These are phyloP conservation scores for Arachis hypogaea DNA, from an alignment of 306 rosid genomes.

Conservation along the genomic window DNA sequence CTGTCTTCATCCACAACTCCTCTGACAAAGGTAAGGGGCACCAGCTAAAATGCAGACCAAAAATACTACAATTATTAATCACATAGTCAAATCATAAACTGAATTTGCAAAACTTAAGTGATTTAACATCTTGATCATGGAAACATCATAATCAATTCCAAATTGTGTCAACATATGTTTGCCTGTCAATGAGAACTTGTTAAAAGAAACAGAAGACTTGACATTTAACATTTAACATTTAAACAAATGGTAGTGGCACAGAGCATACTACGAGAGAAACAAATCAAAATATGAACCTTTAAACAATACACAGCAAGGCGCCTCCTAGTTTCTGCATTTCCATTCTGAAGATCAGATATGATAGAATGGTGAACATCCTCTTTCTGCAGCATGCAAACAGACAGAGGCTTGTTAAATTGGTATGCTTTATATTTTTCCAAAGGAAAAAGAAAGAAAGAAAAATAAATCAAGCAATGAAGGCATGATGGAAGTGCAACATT, in stretches of 20 bases:
- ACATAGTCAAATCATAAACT: constrained; percentile 23
- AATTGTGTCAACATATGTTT: constrained; percentile 18
- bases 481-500: constrained; percentile 11
- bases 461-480: constrained; percentile 35
- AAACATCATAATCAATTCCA: neutral
- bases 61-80: constrained; percentile 10
- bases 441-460: constrained; percentile 8
- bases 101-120: constrained; percentile 14
- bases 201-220: neutral
- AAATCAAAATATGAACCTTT: constrained; percentile 61
- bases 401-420: constrained; percentile 37
- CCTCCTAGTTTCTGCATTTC: constrained; percentile 94
- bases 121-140: constrained; percentile 13
- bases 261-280: constrained; percentile 30
- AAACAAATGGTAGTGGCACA: constrained; percentile 30
- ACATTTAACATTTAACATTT: constrained; percentile 5
- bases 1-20: constrained; percentile 92
- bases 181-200: constrained; percentile 21
- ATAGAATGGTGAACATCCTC: constrained; percentile 98
- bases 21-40: constrained; percentile 1
- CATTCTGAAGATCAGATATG: constrained; percentile 97
- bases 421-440: constrained; percentile 16
- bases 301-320: constrained; percentile 98
- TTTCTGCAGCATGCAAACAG: constrained; percentile 60
- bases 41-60: constrained; percentile 21